phyloP scores from a whole-genome alignment of 257 asterid species.

The Vinca minor region DNA sequence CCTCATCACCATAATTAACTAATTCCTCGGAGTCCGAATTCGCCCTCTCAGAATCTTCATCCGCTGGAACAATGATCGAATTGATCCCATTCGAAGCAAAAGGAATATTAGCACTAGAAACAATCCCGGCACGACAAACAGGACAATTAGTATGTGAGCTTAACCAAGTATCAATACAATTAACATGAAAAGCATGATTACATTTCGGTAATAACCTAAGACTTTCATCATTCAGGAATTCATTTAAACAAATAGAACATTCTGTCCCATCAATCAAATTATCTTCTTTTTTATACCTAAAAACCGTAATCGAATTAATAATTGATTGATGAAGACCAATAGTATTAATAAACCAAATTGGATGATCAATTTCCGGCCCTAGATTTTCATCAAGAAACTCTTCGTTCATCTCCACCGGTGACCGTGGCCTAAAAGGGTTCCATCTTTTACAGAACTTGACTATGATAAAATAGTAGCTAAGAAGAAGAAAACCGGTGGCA shows the following conservation, averaged over 20 bases:
- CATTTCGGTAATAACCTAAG: constrained; percentile 36
- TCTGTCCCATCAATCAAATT: constrained; percentile 26
- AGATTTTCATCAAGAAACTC: constrained; percentile 25
- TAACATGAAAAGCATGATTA: constrained; percentile 34
- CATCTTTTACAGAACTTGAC: constrained; percentile 17
- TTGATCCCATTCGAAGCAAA: constrained; percentile 2
- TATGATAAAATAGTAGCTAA: constrained; percentile 20
- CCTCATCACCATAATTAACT: not conserved
- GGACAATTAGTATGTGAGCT: constrained; percentile 36
- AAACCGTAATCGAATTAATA: constrained; percentile 25
- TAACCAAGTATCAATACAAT: constrained; percentile 40
- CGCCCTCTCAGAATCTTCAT: constrained; percentile 10
- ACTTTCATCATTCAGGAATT: constrained; percentile 25
- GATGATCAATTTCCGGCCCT: constrained; percentile 26
- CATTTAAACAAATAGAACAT: constrained; percentile 31
- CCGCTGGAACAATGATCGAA: not conserved
- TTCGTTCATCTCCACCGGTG: constrained; percentile 3
- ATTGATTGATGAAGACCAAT: constrained; percentile 30
- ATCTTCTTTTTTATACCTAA: constrained; percentile 26
- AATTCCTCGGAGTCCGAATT: constrained; percentile 4
- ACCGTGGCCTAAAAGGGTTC: constrained; percentile 13
- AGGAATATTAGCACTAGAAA: constrained; percentile 8
- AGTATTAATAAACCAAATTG: constrained; percentile 41
- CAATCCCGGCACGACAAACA: constrained; percentile 28
- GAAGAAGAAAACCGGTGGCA: constrained; percentile 18